These are phyloP conservation scores for Ilex paraguariensis DNA, from an alignment of 305 asterid species.

Conservation along the genomic window DNA sequence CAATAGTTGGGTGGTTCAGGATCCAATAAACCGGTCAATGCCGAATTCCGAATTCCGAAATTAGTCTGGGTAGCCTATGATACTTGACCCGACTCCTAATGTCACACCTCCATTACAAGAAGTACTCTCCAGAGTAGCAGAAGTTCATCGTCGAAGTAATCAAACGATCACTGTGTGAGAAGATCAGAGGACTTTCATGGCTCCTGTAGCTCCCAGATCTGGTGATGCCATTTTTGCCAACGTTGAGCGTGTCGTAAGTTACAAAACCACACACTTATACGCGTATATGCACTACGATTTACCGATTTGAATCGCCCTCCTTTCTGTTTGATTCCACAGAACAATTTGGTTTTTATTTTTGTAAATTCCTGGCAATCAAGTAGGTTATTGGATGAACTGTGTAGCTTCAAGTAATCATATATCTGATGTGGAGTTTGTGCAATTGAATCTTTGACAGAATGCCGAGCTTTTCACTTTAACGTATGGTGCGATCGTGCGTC, in stretches of 20 bases:
- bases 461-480: slow-evolving; percentile 92
- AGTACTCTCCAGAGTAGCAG: neutral
- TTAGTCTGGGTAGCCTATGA: too few relatives aligned
- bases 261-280: neutral
- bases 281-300: too few relatives aligned
- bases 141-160: too few relatives aligned
- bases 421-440: too few relatives aligned
- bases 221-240: slow-evolving; percentile 93
- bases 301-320: too few relatives aligned
- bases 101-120: neutral
- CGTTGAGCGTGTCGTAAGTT: slow-evolving; percentile 80
- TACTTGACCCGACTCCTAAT: neutral
- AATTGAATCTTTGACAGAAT: slow-evolving; percentile 35
- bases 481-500: slow-evolving; percentile 93
- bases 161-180: neutral
- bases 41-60: too few relatives aligned
- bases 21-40: too few relatives aligned
- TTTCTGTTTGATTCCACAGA: slow-evolving; percentile 1
- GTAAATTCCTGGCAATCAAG: neutral
- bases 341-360: too few relatives aligned
- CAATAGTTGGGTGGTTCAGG: too few relatives aligned
- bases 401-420: too few relatives aligned
- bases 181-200: slow-evolving; percentile 29
- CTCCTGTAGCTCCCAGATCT: slow-evolving; percentile 78
- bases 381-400: too few relatives aligned